A percentile compares a stretch with the other conserved stretches of the same genome.
These are phyloP conservation scores for Solanum commersonii DNA, from an alignment of 257 asterid genomes.

Conservation along the genomic window DNA sequence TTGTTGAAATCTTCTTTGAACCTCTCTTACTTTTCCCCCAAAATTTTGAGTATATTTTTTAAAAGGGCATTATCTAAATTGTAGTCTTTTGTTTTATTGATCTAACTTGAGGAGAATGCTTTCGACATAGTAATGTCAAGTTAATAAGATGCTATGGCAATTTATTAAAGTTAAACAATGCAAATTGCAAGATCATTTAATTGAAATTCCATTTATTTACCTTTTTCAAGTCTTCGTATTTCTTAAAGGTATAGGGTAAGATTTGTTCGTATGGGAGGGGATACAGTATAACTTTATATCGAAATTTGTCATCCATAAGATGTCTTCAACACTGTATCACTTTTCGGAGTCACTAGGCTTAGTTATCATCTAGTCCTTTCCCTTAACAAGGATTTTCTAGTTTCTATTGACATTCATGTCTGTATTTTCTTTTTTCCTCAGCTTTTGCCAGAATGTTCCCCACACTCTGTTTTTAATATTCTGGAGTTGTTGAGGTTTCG, in stretches of 20 bases:
- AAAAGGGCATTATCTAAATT: no score
- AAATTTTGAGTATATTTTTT: no score
- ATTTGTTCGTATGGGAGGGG: background rate
- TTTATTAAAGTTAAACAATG: no score
- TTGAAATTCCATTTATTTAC: no score
- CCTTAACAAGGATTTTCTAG: background rate
- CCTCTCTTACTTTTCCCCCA: no score
- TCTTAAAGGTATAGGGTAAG: background rate
- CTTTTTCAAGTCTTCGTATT: background rate
- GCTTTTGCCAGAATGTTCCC: conserved; percentile 96
- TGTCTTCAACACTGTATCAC: background rate
- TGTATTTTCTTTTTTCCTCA: conserved; percentile 15
- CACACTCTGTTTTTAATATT: conserved; percentile 57
- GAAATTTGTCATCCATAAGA: background rate
- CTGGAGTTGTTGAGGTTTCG: conserved; percentile 57
- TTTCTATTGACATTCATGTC: background rate
- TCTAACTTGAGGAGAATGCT: no score
- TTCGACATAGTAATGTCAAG: no score
- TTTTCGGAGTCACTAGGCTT: background rate
- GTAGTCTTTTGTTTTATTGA: no score
- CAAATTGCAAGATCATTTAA: no score
- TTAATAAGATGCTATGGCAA: no score
- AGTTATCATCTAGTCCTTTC: background rate
- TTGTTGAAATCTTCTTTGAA: no score
- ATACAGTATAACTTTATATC: background rate